These are phyloP conservation scores for Trichoderma reesei DNA, from an alignment of 495 filamentous ascomycete genomes.

Conservation along the genomic window DNA sequence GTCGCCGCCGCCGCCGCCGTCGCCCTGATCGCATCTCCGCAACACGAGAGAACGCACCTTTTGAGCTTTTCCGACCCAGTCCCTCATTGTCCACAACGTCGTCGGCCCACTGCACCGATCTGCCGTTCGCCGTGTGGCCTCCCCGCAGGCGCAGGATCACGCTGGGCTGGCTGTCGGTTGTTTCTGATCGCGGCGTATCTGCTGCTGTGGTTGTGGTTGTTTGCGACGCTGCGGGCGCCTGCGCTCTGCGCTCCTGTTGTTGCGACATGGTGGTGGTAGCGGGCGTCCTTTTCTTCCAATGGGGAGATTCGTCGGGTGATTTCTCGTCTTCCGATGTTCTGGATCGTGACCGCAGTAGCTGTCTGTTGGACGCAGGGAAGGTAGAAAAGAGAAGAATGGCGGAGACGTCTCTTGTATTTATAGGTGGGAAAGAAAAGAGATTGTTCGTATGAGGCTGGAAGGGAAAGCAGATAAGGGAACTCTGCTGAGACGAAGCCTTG, in stretches of 20 bases:
- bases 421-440: neutral
- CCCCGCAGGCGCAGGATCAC: slow-evolving; percentile 36
- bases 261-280: slow-evolving; percentile 7
- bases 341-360: neutral
- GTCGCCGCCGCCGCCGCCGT: too few species aligned
- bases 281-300: neutral
- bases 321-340: neutral
- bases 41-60: slow-evolving; percentile 47
- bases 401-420: neutral
- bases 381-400: neutral
- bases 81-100: slow-evolving; percentile 96
- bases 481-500: neutral
- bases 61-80: slow-evolving; percentile 83
- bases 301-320: neutral
- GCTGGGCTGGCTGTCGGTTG: slow-evolving; percentile 21
- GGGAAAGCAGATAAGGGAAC: neutral
- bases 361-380: neutral
- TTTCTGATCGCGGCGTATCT: slow-evolving; percentile 14
- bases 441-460: neutral
- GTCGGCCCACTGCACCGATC: slow-evolving; percentile 79
- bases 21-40: too few species aligned
- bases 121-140: slow-evolving; percentile 25
- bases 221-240: slow-evolving; percentile 10
- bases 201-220: slow-evolving; percentile 8
- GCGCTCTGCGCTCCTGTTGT: slow-evolving; percentile 1